These are phyloP conservation scores for Sistotremastrum niveocremeum DNA, from an alignment of 768 basidiomycete species.

Conservation along the genomic window DNA sequence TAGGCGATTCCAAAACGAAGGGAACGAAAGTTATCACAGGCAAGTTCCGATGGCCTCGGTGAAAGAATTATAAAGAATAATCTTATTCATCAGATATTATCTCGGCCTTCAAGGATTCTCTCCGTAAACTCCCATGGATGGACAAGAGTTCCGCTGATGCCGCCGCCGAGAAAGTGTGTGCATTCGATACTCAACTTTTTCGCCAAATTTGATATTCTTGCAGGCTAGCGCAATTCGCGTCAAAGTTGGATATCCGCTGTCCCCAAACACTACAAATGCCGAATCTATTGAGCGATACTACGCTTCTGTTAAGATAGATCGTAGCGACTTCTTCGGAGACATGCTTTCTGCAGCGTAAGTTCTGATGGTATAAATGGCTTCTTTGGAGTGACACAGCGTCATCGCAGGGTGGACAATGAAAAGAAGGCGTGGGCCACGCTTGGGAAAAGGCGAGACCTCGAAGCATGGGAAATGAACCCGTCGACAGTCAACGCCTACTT, in stretches of 20 bases:
- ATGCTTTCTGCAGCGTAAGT: constrained; percentile 49
- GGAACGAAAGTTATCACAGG: constrained; percentile 75
- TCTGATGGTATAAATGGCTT: constrained; percentile 11
- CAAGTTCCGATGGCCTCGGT: constrained; percentile 16
- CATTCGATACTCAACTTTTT: neutral
- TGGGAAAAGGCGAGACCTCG: constrained; percentile 52
- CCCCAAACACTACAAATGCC: constrained; percentile 67
- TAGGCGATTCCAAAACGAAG: constrained; percentile 51
- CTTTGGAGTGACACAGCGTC: constrained; percentile 1
- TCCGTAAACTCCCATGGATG: constrained; percentile 80
- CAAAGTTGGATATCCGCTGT: constrained; percentile 89
- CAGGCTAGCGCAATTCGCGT: constrained; percentile 71
- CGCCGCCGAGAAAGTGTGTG: constrained; percentile 67
- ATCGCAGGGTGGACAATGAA: constrained; percentile 38
- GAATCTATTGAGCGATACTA: constrained; percentile 66
- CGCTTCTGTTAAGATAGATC: constrained; percentile 44
- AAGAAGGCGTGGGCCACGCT: constrained; percentile 64
- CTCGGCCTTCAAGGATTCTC: constrained; percentile 64
- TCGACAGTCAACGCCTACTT: constrained; percentile 83
- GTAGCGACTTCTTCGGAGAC: constrained; percentile 73
- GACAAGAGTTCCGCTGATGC: constrained; percentile 67
- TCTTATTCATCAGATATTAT: constrained; percentile 47
- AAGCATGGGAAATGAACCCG: constrained; percentile 82
- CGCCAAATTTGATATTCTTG: neutral
- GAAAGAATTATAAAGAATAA: neutral